Conservation (phyloP, 1,284 basidiomycete species). For the Ceratobasidium sp. region DNA sequence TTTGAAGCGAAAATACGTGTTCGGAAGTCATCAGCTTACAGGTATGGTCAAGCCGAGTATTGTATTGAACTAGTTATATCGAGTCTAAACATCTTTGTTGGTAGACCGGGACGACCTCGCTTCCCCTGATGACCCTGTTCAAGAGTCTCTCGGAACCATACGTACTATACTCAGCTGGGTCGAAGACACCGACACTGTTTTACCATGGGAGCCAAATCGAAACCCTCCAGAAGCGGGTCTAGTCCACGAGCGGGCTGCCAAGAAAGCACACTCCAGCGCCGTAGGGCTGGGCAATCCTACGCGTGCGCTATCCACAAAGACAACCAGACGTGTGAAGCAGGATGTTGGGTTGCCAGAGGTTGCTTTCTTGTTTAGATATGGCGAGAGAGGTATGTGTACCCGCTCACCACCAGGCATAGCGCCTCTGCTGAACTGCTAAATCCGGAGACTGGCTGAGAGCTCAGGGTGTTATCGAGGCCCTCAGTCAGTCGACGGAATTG, state of each 20-base stretch:
- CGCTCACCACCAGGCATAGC: background rate
- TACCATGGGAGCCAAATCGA: background rate
- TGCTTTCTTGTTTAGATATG: constrained; percentile 19
- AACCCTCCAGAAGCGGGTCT: background rate
- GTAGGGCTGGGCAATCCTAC: constrained; percentile 1
- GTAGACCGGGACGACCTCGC: constrained; percentile 16
- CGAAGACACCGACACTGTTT: background rate
- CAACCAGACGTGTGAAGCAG: background rate
- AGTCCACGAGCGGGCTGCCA: constrained; percentile 4
- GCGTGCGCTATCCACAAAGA: too few relatives aligned
- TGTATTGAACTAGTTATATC: background rate
- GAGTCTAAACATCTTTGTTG: too few relatives aligned
- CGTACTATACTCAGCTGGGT: constrained; percentile 8
- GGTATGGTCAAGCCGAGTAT: background rate
- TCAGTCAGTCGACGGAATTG: background rate
- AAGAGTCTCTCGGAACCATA: background rate
- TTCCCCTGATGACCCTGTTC: background rate
- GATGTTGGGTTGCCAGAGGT: background rate
- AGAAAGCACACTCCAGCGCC: background rate
- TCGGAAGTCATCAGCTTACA: background rate
- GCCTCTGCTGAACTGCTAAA: background rate
- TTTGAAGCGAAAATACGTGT: background rate
- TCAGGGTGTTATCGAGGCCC: background rate
- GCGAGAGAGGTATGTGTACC: constrained; percentile 3
- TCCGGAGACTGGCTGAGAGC: constrained; percentile 15